Evolutionary conservation across 306 rosid genomes (phyloP).

Genomic region (Cyclanthera cordifolia): DNA sequence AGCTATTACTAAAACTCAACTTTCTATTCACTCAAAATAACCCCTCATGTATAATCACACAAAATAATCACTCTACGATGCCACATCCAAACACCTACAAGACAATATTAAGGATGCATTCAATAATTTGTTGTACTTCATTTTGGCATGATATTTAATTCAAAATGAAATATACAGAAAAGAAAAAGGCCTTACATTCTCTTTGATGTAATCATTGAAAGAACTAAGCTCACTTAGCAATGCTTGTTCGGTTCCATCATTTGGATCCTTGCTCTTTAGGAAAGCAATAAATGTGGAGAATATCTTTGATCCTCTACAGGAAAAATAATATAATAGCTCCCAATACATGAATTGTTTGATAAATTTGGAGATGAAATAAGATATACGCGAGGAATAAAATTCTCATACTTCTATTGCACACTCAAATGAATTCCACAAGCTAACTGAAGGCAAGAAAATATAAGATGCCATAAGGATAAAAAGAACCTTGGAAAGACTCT

Average conservation of each 20-base stretch:
- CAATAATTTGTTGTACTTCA: too few species aligned
- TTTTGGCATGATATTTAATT: too few species aligned
- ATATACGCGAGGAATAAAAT: neutral
- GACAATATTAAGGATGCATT: neutral
- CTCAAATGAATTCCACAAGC: neutral
- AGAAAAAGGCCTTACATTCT: constrained; percentile 43
- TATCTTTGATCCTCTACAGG: constrained; percentile 73
- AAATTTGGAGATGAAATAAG: neutral
- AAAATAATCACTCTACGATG: too few species aligned
- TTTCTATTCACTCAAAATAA: too few species aligned
- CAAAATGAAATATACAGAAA: constrained; percentile 9
- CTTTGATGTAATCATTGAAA: constrained; percentile 70
- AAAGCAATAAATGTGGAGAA: constrained; percentile 84
- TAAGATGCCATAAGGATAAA: neutral
- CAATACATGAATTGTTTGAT: neutral
- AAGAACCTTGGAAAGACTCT: neutral
- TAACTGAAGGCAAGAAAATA: neutral
- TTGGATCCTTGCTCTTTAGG: constrained; percentile 86
- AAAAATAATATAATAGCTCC: constrained; percentile 8
- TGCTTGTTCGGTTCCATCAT: constrained; percentile 81
- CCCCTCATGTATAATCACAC: too few species aligned
- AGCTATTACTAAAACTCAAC: too few species aligned
- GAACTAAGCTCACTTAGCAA: constrained; percentile 55
- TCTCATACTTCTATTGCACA: neutral
- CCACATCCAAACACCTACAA: too few species aligned